Percentiles rank a stretch among this genome's conserved stretches.
Evolutionary conservation across 208 protist genomes (phyloP).

Genomic region (Crithidia sp.): DNA sequence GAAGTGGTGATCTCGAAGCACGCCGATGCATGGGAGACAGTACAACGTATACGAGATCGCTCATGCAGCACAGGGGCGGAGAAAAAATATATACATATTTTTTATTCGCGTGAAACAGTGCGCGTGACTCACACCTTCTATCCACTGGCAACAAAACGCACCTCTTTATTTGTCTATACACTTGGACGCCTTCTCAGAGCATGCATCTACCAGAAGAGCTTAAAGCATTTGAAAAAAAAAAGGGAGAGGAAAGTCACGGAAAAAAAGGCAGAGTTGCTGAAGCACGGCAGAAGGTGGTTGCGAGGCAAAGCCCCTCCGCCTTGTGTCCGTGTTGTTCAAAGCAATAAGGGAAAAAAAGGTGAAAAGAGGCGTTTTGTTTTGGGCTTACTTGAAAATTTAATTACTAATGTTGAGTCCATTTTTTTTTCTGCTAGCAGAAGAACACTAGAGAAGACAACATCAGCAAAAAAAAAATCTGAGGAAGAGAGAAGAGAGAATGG

Average conservation of each 20-base stretch:
- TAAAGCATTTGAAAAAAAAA: background rate
- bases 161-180: background rate
- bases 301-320: background rate
- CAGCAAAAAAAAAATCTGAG: background rate
- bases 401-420: no score
- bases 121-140: no score
- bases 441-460: background rate
- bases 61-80: no score
- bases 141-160: background rate
- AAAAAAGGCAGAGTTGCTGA: background rate
- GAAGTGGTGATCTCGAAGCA: no score
- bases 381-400: no score
- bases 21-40: no score
- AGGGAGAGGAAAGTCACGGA: background rate
- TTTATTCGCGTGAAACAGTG: no score
- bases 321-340: no score
- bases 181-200: background rate
- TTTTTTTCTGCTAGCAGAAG: conserved; percentile 1
- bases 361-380: background rate
- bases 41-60: no score
- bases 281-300: background rate
- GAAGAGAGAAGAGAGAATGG: background rate
- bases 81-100: no score
- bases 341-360: background rate
- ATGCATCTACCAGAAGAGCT: no score